These are phyloP conservation scores for Purpureocillium lavendulum DNA, from an alignment of 2,329 filamentous ascomycete genomes.

Conservation along the genomic window DNA sequence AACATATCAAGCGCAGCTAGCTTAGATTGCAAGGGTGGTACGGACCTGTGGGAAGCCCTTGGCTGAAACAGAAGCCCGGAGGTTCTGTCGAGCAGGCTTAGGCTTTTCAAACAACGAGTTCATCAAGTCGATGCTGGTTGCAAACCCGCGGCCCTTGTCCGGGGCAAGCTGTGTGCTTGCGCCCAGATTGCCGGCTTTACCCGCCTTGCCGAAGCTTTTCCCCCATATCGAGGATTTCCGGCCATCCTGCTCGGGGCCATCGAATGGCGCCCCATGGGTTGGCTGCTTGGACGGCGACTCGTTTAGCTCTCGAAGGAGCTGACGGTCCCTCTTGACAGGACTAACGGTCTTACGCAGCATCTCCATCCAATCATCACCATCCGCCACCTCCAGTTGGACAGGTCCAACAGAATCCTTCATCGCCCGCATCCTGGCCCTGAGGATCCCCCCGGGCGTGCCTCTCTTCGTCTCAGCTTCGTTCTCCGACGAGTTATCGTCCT, in stretches of 20 bases:
- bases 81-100: conserved; percentile 47
- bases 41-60: conserved; percentile 85
- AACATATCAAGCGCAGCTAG: conserved; percentile 1
- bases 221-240: conserved; percentile 26
- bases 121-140: conserved; percentile 91
- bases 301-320: conserved; percentile 54
- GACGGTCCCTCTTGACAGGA: conserved; percentile 84
- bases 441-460: conserved; percentile 49
- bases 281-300: conserved; percentile 35
- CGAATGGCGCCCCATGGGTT: conserved; percentile 16
- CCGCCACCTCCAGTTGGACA: conserved; percentile 50
- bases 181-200: conserved; percentile 17
- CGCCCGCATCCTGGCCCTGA: conserved; percentile 56
- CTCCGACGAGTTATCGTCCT: conserved; percentile 47
- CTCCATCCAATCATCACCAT: conserved; percentile 84
- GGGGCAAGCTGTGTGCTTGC: conserved; percentile 22
- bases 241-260: conserved; percentile 42
- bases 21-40: conserved; percentile 37
- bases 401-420: conserved; percentile 53
- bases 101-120: conserved; percentile 81
- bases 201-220: conserved; percentile 19
- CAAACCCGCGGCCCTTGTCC: conserved; percentile 58
- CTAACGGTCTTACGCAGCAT: conserved; percentile 92
- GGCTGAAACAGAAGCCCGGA: conserved; percentile 40
- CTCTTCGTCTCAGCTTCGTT: conserved; percentile 37